Conservation (phyloP, 257 asterid species). For the Rauvolfia tetraphylla region DNA sequence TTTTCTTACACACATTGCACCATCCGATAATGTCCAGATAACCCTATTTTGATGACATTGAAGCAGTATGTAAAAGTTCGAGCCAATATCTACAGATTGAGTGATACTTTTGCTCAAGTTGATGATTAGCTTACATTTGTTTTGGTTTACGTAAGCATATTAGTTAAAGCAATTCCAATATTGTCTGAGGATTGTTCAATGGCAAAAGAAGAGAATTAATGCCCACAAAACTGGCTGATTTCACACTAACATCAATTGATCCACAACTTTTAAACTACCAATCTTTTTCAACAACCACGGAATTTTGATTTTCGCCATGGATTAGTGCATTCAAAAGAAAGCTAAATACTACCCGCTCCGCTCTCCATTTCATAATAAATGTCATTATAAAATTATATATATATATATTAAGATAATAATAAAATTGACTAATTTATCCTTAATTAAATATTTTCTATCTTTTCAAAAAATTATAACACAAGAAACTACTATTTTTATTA, state of each 20-base stretch:
- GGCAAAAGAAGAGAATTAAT: neutral
- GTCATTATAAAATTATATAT: no score
- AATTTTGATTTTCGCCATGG: neutral
- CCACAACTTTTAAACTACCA: neutral
- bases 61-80: neutral
- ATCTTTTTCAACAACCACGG: neutral
- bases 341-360: no score
- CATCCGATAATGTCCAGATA: neutral
- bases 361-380: no score
- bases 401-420: no score
- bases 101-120: neutral
- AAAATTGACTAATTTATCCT: no score
- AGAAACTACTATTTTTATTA: no score
- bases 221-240: constrained; percentile 5
- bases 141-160: neutral
- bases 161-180: constrained; percentile 16
- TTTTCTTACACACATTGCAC: neutral
- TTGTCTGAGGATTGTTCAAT: neutral
- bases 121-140: neutral
- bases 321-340: neutral
- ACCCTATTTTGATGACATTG: neutral
- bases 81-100: neutral
- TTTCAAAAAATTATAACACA: no score
- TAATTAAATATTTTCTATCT: no score
- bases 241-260: neutral